phyloP scores from a whole-genome alignment of 108 stramenopile species.

The Thalassiosira profunda region DNA sequence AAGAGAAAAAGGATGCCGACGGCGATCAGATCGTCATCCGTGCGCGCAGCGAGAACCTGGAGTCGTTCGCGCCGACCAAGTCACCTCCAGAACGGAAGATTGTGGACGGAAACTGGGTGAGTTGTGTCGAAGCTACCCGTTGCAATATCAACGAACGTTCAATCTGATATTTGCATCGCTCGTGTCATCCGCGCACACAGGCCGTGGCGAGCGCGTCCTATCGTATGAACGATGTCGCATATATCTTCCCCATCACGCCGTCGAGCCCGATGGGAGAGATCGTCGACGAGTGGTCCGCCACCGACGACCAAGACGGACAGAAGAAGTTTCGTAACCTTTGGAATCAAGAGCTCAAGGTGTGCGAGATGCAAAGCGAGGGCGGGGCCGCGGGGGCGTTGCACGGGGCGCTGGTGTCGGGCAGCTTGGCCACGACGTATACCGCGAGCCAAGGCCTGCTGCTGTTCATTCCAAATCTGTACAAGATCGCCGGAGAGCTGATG shows the following conservation, averaged over 20 bases:
- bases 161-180: not conserved
- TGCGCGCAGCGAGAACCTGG: not conserved
- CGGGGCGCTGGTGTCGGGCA: constrained; percentile 59
- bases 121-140: not conserved
- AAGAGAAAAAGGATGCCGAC: constrained; percentile 17
- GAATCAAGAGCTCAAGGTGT: constrained; percentile 63
- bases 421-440: constrained; percentile 65
- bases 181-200: not conserved
- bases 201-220: constrained; percentile 65
- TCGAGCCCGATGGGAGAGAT: constrained; percentile 64
- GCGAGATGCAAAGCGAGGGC: constrained; percentile 67
- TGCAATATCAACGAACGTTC: not conserved
- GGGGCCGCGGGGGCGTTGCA: constrained; percentile 71
- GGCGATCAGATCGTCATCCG: not conserved
- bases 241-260: constrained; percentile 74
- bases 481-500: constrained; percentile 67
- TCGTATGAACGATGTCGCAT: constrained; percentile 66
- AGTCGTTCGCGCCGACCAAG: not conserved
- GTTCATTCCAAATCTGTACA: constrained; percentile 71
- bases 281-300: constrained; percentile 63
- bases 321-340: constrained; percentile 57
- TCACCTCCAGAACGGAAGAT: constrained; percentile 18
- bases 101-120: constrained; percentile 48
- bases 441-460: constrained; percentile 65
- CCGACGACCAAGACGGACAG: constrained; percentile 25